Conservation (phyloP, 1,284 basidiomycete genomes). For the Sparassis latifolia region DNA sequence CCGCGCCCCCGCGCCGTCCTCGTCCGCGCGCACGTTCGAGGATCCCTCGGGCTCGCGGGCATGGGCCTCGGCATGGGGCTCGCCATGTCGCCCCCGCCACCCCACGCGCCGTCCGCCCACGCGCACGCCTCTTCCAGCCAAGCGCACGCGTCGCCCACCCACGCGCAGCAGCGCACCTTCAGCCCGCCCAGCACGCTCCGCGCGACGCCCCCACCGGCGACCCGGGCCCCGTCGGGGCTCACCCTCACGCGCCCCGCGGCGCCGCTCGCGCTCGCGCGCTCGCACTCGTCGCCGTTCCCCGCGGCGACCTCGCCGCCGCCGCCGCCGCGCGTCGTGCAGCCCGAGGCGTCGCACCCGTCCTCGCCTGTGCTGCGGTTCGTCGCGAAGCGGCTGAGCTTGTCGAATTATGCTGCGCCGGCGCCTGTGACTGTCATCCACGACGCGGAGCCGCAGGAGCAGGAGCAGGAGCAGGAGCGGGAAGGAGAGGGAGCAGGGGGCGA, state of each 20-base stretch:
- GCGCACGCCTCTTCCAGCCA: neutral
- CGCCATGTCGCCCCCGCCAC: neutral
- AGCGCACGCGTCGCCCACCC: neutral
- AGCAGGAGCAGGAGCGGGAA: too few relatives aligned
- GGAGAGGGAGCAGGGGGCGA: neutral
- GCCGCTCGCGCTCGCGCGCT: neutral
- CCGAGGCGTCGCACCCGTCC: neutral
- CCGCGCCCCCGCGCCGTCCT: constrained; percentile 17
- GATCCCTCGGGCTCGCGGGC: constrained; percentile 2
- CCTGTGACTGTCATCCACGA: constrained; percentile 4
- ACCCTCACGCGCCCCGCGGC: neutral
- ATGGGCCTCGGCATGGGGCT: constrained; percentile 5
- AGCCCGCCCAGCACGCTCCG: constrained; percentile 28
- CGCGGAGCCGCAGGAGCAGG: too few relatives aligned
- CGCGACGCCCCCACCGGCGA: constrained; percentile 26
- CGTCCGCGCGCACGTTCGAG: neutral
- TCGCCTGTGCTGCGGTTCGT: constrained; percentile 17
- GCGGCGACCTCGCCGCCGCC: constrained; percentile 9
- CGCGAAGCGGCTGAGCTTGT: constrained; percentile 36
- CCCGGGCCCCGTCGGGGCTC: neutral
- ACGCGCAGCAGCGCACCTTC: constrained; percentile 30
- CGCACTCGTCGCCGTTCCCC: neutral
- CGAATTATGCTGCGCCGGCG: constrained; percentile 41
- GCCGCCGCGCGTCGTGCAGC: constrained; percentile 17
- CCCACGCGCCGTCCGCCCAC: neutral